Evolutionary conservation across 140 eudicot genomes (phyloP), one percentile per base, ranked within the genome.

Genomic region (Stevia rebaudiana): DNA sequence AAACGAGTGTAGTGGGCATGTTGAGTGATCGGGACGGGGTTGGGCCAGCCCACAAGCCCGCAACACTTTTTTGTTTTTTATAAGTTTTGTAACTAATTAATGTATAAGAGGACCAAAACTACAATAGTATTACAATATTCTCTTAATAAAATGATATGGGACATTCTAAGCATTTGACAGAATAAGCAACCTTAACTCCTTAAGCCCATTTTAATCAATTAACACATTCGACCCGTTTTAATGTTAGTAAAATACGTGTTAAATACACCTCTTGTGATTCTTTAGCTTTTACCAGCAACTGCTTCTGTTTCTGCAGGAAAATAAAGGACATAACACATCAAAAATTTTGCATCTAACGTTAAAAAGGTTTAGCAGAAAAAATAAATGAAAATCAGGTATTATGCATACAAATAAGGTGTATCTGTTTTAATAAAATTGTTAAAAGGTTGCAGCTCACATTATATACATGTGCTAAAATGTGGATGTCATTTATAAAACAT

Each of bases 221-320:
- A 17, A 46, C 24, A 11, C 13, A 18, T 48, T 6, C 5, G 4
- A 18, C 25, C 13, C 1, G 24, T 2, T 47, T 4, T 5, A 3
- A 47, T n/a, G 21, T 44, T 44, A 13, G 68, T 24, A 71, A 50
- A 72, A n/a, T 6, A 47, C 22, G 22, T 40, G 6, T 42, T 25
- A 12, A 66, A 50, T 39, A 11, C 73, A 92, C 98, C 98, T 83
- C 86, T 61, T 88, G 96, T 47, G 78, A 63, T 71, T 83, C 83
- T 76, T 75, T 92, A 41, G 98, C 96, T 78, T 92, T 92, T 15
- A 49, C 69, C 50, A 85, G 79, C 67, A 85, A 63, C 77, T 73
- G 81, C 58, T 76, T 86, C 57, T 85, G 96, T 83, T 76, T 88
- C 98, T 92, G 98, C 83, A 74, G 37, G 37, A 33, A 33, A 33